Conservation (phyloP, 768 basidiomycete species). For the Rhodotorula paludigena region DNA sequence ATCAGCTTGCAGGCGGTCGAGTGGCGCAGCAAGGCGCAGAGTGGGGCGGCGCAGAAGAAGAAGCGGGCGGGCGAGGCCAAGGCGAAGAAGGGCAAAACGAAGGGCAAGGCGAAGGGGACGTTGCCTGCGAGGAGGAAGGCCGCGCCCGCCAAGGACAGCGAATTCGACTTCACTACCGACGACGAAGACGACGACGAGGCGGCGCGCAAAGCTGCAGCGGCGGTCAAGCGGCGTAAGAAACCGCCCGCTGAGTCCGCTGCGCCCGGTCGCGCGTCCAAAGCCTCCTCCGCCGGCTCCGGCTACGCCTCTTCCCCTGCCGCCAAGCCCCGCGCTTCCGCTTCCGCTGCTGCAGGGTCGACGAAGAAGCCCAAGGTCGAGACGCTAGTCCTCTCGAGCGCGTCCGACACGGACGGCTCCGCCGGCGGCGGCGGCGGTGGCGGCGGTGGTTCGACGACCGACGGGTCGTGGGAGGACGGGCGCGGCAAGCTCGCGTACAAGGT, state of each 20-base stretch:
- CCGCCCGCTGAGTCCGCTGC: not conserved
- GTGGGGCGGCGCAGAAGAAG: slow-evolving; percentile 40
- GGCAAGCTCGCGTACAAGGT: slow-evolving; percentile 30
- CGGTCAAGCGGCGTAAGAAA: not conserved
- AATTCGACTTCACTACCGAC: slow-evolving; percentile 1
- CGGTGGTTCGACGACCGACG: not conserved
- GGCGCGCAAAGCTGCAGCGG: not conserved
- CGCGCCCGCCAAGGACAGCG: too few species aligned
- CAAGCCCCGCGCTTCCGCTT: too few species aligned
- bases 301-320: too few species aligned
- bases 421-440: not conserved
- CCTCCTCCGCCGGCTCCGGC: not conserved
- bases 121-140: slow-evolving; percentile 10
- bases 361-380: not conserved
- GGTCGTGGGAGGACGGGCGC: slow-evolving; percentile 14
- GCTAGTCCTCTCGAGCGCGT: slow-evolving; percentile 24
- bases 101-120: slow-evolving; percentile 35
- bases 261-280: not conserved
- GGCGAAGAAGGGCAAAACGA: slow-evolving; percentile 23
- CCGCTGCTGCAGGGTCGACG: too few species aligned
- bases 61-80: slow-evolving; percentile 41
- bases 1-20: slow-evolving; percentile 87
- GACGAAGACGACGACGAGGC: not conserved
- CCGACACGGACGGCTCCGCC: not conserved
- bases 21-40: slow-evolving; percentile 60